phyloP scores from a whole-genome alignment of 371 early-diverging fungal species.

The Mucor saturninus region DNA sequence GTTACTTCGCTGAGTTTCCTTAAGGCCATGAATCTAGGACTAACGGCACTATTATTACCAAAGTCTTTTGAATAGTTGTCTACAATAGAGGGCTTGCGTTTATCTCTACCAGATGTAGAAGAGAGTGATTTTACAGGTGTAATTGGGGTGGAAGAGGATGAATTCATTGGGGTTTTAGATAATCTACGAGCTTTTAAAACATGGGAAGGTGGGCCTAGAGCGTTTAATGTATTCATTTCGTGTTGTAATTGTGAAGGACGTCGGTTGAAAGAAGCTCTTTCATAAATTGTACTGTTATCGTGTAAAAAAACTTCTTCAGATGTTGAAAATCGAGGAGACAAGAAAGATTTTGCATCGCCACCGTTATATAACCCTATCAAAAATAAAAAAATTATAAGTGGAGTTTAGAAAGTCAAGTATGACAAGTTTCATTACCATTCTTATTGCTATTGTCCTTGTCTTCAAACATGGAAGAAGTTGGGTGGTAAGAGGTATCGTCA shows the following conservation, averaged over 20 bases:
- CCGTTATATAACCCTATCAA: neutral
- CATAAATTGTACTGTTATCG: conserved; percentile 12
- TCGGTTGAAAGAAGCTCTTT: conserved; percentile 12
- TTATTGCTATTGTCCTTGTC: conserved; percentile 8
- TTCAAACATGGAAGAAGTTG: conserved; percentile 10
- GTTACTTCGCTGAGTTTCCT: conserved; percentile 46
- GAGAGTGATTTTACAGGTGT: conserved; percentile 1
- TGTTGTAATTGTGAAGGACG: conserved; percentile 19
- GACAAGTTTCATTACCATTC: conserved; percentile 11
- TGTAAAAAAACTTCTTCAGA: conserved; percentile 3
- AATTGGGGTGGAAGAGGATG: conserved; percentile 13
- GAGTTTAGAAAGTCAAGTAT: conserved; percentile 9
- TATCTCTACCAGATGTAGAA: neutral
- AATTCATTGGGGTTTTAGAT: conserved; percentile 28
- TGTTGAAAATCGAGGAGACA: neutral
- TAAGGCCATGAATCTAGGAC: conserved; percentile 51
- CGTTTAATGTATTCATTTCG: conserved; percentile 20
- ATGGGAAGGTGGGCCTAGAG: conserved; percentile 48
- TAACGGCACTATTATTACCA: conserved; percentile 41
- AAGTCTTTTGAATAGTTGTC: conserved; percentile 18
- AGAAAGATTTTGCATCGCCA: conserved; percentile 3
- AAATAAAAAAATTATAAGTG: neutral
- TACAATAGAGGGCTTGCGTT: conserved; percentile 15
- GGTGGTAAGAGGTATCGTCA: conserved; percentile 10
- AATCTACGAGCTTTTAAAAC: conserved; percentile 31